Evolutionary conservation across 441 rosid species (phyloP).

Genomic region (California macrophylla): DNA sequence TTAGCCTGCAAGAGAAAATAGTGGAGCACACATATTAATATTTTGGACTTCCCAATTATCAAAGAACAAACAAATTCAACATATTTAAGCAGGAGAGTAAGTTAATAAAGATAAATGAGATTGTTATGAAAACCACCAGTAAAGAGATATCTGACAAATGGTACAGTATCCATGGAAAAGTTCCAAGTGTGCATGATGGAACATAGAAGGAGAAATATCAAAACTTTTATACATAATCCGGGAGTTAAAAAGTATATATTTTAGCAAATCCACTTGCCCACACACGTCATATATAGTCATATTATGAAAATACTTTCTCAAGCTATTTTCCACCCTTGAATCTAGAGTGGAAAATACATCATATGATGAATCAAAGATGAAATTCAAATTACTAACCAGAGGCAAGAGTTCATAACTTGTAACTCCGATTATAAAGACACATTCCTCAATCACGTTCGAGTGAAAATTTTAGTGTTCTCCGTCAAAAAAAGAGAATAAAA

Average conservation of each 20-base stretch:
- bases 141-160: background rate
- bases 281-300: background rate
- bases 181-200: background rate
- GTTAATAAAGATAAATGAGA: background rate
- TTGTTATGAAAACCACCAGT: background rate
- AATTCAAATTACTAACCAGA: background rate
- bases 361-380: background rate
- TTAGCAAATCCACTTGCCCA: background rate
- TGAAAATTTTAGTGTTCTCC: background rate
- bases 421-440: background rate
- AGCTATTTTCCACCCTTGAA: background rate
- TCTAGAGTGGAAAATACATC: background rate
- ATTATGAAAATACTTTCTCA: too few species aligned
- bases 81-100: background rate
- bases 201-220: background rate
- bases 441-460: background rate
- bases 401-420: background rate
- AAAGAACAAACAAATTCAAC: background rate
- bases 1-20: slow-evolving; percentile 40
- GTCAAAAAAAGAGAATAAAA: background rate
- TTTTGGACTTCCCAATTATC: background rate
- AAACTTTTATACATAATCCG: background rate
- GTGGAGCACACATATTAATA: background rate
- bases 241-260: background rate
- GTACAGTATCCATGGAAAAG: background rate